Percentiles rank a stretch among this genome's conserved stretches.
Evolutionary conservation across 1,284 basidiomycete species (phyloP).

Genomic region (Schizophyllum amplum): DNA sequence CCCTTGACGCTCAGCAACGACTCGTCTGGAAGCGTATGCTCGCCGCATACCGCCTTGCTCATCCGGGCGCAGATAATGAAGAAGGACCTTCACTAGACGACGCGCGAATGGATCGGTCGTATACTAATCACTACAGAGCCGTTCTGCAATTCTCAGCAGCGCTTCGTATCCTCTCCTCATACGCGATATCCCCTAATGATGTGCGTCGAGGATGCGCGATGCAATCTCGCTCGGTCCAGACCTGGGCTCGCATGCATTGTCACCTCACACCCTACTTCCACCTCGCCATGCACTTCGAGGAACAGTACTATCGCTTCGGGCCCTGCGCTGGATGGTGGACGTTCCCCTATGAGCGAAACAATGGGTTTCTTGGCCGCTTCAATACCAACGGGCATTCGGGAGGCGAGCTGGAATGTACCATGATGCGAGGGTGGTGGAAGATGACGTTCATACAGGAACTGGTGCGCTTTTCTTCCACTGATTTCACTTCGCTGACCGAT

Average conservation of each 20-base stretch:
- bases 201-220: slow-evolving; percentile 12
- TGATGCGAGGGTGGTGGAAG: slow-evolving; percentile 13
- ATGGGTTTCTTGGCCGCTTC: slow-evolving; percentile 8
- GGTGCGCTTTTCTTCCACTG: neutral
- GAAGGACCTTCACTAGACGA: neutral
- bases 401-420: slow-evolving; percentile 10
- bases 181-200: slow-evolving; percentile 15
- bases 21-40: slow-evolving; percentile 8
- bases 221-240: slow-evolving; percentile 9
- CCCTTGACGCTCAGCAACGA: slow-evolving; percentile 7
- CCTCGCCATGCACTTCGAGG: slow-evolving; percentile 5
- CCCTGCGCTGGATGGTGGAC: slow-evolving; percentile 7
- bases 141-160: slow-evolving; percentile 15
- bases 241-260: slow-evolving; percentile 18
- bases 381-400: slow-evolving; percentile 10
- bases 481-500: neutral
- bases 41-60: neutral
- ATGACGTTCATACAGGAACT: slow-evolving; percentile 9
- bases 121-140: slow-evolving; percentile 12
- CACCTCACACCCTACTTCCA: slow-evolving; percentile 20
- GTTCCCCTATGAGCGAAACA: slow-evolving; percentile 10
- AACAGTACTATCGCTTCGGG: slow-evolving; percentile 3
- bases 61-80: too few relatives aligned
- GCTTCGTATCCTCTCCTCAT: slow-evolving; percentile 15
- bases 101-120: slow-evolving; percentile 13